phyloP scores from a whole-genome alignment of 1,284 basidiomycete genomes.

The Porogramme epimiltina region DNA sequence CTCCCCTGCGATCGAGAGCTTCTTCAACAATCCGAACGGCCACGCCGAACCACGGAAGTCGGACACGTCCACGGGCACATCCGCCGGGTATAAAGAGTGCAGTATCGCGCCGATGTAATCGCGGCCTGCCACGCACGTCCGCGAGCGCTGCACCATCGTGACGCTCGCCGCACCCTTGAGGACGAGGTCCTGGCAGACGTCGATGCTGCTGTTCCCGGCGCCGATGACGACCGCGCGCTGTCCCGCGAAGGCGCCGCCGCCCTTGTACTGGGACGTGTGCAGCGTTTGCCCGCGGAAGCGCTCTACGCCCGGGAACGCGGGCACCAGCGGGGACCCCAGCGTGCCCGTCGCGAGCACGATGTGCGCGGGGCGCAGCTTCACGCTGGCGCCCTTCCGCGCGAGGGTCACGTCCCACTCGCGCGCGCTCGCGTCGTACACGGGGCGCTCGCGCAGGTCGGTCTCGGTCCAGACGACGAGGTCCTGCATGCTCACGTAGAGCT shows the following conservation, averaged over 20 bases:
- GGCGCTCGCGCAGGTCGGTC: conserved; percentile 36
- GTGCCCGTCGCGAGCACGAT: conserved; percentile 60
- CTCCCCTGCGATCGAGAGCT: conserved; percentile 26
- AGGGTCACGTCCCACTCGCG: conserved; percentile 54
- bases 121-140: conserved; percentile 29
- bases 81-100: conserved; percentile 38
- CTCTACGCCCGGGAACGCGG: conserved; percentile 40
- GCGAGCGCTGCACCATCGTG: conserved; percentile 36
- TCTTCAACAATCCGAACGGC: conserved; percentile 41
- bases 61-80: conserved; percentile 41
- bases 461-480: conserved; percentile 67
- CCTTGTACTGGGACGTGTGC: conserved; percentile 44
- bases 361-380: conserved; percentile 52
- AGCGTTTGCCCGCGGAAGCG: conserved; percentile 44
- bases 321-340: conserved; percentile 47
- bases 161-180: conserved; percentile 37
- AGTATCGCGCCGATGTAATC: conserved; percentile 26
- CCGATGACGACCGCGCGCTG: conserved; percentile 51
- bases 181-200: conserved; percentile 47
- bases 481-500: conserved; percentile 59
- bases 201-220: conserved; percentile 47
- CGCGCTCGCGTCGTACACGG: conserved; percentile 38
- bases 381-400: conserved; percentile 39
- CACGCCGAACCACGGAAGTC: conserved; percentile 47
- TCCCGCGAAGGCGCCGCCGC: conserved; percentile 40